phyloP scores from a whole-genome alignment of 1,139 yeast species.

The Zygosaccharomyces pseudobailii region DNA sequence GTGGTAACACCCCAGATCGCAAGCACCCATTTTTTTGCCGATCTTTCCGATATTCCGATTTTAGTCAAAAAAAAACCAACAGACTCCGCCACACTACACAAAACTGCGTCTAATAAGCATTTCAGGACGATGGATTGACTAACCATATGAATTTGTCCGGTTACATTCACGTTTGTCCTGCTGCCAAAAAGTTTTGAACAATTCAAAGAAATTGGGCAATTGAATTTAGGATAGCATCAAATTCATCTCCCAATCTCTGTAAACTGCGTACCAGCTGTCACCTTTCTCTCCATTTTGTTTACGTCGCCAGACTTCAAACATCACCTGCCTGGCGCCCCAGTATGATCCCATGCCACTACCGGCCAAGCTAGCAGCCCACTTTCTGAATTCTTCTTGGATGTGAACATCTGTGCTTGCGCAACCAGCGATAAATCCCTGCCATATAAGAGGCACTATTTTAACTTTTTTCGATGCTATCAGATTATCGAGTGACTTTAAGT shows the following conservation, averaged over 20 bases:
- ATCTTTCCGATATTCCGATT: no score
- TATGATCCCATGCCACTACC: slow-evolving; percentile 74
- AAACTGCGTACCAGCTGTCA: slow-evolving; percentile 75
- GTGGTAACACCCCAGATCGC: no score
- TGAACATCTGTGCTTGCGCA: slow-evolving; percentile 64
- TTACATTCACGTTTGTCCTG: no score
- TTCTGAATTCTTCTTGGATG: slow-evolving; percentile 61
- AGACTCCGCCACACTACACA: no score
- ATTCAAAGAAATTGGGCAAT: no score
- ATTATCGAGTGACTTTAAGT: slow-evolving; percentile 58
- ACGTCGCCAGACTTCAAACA: slow-evolving; percentile 84
- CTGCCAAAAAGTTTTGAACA: no score
- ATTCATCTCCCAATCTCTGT: slow-evolving; percentile 81
- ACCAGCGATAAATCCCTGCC: slow-evolving; percentile 91
- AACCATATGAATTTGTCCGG: no score
- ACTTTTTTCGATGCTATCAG: slow-evolving; percentile 52
- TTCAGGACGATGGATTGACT: no score
- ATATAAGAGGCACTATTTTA: slow-evolving; percentile 69
- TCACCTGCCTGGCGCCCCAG: slow-evolving; percentile 80
- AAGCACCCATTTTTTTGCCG: no score
- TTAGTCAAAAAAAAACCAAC: no score
- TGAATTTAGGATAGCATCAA: slow-evolving; percentile 48
- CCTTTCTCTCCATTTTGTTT: slow-evolving; percentile 53
- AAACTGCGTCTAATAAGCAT: no score
- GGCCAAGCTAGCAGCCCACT: slow-evolving; percentile 80